A percentile compares a stretch with the other conserved stretches of the same genome.
These are phyloP conservation scores for Tolypocladium sp. DNA, from an alignment of 2,329 filamentous ascomycete genomes.

Conservation along the genomic window DNA sequence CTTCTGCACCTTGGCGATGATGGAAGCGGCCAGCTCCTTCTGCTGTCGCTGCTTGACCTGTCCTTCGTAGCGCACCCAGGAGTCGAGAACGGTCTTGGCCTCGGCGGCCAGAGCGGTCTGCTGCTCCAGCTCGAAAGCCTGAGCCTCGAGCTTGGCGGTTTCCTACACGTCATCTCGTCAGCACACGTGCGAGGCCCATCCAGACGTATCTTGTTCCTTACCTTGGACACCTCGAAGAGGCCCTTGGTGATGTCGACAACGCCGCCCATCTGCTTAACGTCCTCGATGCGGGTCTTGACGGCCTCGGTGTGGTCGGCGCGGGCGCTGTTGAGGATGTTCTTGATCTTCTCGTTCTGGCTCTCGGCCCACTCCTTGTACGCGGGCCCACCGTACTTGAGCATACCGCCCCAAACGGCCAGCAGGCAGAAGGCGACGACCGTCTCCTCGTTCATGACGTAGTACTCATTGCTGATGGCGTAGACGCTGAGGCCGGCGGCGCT, in stretches of 20 bases:
- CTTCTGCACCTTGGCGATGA: conserved; percentile 98
- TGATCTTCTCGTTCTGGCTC: conserved; percentile 82
- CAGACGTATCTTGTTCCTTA: conserved; percentile 26
- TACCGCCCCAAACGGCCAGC: conserved; percentile 82
- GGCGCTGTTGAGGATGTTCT: conserved; percentile 87
- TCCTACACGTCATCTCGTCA: conserved; percentile 47
- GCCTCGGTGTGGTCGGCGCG: conserved; percentile 91
- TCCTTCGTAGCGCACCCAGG: conserved; percentile 96
- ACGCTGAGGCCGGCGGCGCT: conserved; percentile 82
- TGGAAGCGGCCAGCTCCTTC: conserved; percentile 81
- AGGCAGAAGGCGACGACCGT: conserved; percentile 89
- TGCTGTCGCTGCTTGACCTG: conserved; percentile 99
- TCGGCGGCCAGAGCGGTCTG: conserved; percentile 84
- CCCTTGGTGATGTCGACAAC: conserved; percentile 96
- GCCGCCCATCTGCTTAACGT: conserved; percentile 86
- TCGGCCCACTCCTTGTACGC: conserved; percentile 90
- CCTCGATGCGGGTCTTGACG: conserved; percentile 88
- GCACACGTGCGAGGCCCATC: neutral
- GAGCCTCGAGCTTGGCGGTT: conserved; percentile 89
- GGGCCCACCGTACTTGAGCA: conserved; percentile 90
- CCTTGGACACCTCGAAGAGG: conserved; percentile 97
- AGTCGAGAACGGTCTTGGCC: conserved; percentile 92
- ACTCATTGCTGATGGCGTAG: conserved; percentile 97
- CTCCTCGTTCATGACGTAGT: conserved; percentile 99
- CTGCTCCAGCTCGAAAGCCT: conserved; percentile 97